Evolutionary conservation across 352 stramenopile species (phyloP), one percentile per base, ranked within the genome.

Genomic region (Phytopythium ostracodes): DNA sequence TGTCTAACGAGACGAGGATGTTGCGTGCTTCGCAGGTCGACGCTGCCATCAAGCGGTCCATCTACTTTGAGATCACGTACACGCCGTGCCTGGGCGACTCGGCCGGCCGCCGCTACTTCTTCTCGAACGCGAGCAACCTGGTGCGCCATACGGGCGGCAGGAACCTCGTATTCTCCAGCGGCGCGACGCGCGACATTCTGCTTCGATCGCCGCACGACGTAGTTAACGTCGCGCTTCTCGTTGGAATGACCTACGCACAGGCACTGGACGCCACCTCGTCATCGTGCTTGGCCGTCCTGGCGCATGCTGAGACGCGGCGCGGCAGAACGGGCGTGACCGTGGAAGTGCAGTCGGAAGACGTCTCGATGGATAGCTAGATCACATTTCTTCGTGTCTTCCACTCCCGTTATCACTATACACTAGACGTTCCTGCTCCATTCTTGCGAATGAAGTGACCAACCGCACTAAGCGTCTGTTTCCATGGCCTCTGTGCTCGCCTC

Each of bases 21-120:
- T 60, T 24, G 20, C 17, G 35, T 35, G 33, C 62, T 60, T 27
- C 64, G 24, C 44, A 91, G 81, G 64, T 95, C 65, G 70, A 84
- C 54, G 72, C 79, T 8, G 87, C 84, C 52, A 84, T 91, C 46
- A 85, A 88, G 60, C 84, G 84, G 52, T 70, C 49, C 25, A 74
- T 95, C 59, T 83, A 77, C 67, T 92, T 95, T 63, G 87, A 95
- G 56, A 77, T 95, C 66, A 90, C 73, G 33, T 95, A 95, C 64
- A 78, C 80, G 31, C 77, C 84, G 54, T 88, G 82, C 55, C 73
- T 95, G 5, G 78, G 78, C 0, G 87, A 95, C 65, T 90, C 83
- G 22, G 79, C 77, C 15, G 81, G 84, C 3, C 82, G 87, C 12
- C 73, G 87, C 40, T 94, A 95, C 69, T 94, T 95, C 65, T 94